phyloP scores from a whole-genome alignment of 108 stramenopile species.

The Craspedostauros australis region DNA sequence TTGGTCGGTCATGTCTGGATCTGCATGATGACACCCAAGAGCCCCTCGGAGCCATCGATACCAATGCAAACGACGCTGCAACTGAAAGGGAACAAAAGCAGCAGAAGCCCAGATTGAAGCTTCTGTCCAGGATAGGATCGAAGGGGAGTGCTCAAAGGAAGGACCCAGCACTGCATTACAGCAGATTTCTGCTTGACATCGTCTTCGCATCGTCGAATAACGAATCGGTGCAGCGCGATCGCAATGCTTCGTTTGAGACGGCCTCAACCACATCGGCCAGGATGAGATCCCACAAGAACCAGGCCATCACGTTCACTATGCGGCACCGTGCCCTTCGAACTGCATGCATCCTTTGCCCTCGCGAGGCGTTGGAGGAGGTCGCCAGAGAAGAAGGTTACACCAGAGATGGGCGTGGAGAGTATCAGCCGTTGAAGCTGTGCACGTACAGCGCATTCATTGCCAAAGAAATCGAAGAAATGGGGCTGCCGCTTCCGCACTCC shows the following conservation, averaged over 20 bases:
- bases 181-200: conserved; percentile 61
- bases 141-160: conserved; percentile 24
- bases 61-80: no score
- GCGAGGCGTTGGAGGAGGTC: conserved; percentile 59
- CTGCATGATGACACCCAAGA: conserved; percentile 39
- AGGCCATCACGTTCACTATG: conserved; percentile 76
- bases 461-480: conserved; percentile 86
- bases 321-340: conserved; percentile 73
- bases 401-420: not conserved
- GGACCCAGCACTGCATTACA: conserved; percentile 39
- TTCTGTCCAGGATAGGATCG: conserved; percentile 28
- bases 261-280: not conserved
- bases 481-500: conserved; percentile 74
- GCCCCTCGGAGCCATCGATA: not conserved
- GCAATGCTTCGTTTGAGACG: conserved; percentile 20
- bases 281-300: conserved; percentile 10
- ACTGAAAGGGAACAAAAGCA: no score
- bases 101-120: no score
- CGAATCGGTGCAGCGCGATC: conserved; percentile 27
- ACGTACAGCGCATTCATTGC: conserved; percentile 74
- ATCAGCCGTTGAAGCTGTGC: conserved; percentile 36
- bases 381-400: conserved; percentile 43
- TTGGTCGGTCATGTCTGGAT: conserved; percentile 10
- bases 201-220: conserved; percentile 60
- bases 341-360: conserved; percentile 74